phyloP scores from a whole-genome alignment of 768 basidiomycete species.

The Phallus indusiatus region DNA sequence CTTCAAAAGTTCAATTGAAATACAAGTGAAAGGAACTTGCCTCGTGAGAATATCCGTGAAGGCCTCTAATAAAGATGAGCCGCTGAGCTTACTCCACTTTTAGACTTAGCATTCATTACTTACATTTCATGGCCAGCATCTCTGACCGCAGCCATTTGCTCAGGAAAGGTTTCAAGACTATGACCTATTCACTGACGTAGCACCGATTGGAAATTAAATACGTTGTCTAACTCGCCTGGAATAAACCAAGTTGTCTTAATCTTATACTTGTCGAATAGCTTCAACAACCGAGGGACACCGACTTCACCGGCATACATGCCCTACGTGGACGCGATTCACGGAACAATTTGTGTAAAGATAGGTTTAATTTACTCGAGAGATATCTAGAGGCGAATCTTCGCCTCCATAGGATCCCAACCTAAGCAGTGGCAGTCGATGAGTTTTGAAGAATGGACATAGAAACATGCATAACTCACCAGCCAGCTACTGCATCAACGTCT shows the following conservation, averaged over 20 bases:
- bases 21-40: constrained; percentile 19
- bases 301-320: constrained; percentile 77
- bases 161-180: constrained; percentile 60
- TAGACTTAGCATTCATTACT: background rate
- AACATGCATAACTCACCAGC: constrained; percentile 37
- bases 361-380: constrained; percentile 41
- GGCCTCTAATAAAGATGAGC: constrained; percentile 31
- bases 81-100: no score
- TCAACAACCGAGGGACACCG: constrained; percentile 56
- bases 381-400: constrained; percentile 61
- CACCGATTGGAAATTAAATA: background rate
- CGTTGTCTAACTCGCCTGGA: constrained; percentile 35
- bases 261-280: constrained; percentile 62
- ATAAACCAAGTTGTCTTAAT: constrained; percentile 70
- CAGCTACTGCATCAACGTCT: constrained; percentile 70
- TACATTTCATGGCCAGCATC: constrained; percentile 43
- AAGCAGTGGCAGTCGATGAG: background rate
- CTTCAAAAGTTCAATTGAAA: background rate
- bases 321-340: constrained; percentile 18
- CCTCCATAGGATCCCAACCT: constrained; percentile 71
- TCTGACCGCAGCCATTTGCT: constrained; percentile 9
- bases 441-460: background rate
- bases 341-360: background rate
- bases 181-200: constrained; percentile 35
- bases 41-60: constrained; percentile 68